Base-by-base conservation (phyloP, 495 filamentous ascomycete species). In the Penicillium robsamsonii region DNA sequence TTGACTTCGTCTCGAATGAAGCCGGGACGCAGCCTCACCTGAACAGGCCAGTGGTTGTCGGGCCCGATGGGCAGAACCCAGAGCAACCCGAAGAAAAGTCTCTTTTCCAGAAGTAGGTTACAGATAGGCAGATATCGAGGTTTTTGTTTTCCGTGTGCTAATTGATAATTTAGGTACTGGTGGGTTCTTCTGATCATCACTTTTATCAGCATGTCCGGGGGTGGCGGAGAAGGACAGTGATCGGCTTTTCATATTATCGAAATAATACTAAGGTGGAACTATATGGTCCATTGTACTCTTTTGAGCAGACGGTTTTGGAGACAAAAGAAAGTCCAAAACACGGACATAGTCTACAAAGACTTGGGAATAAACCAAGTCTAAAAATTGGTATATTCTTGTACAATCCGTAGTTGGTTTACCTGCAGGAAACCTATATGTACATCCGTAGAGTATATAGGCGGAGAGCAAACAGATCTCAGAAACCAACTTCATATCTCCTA, bases 101-200 rank as follows among this genome's bases (percentile, higher is more conserved):
- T 4, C 64, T 79, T 37, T 63, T 79, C n/a, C 76, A 79, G 46
- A 79, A 74, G 76, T 77, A 65, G 63, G 75, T 74, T 44, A 6
- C 11, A 1, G 13, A n/a, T 13, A 25, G 20, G 7, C 1, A 2
- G 10, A 1, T 15, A 5, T 37, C 2, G 9, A 20, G 44, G 10
- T 41, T 1, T 29, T 33, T 31, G 25, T 27, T 49, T 24, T 15
- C 22, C 17, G 8, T 38, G 20, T 54, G 10, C 27, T 48, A 24
- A 41, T 56, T 31, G 11, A 40, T 20, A 40, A 77, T 37, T 2
- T 46, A 54, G 75, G 50, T 79, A 79, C 52, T 79, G 76, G 76
- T 79, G 76, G 76, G 67, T 77, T 40, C 70, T 77, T 46, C 60
- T 74, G 54, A 70, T 79, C 20, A 33, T 79, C 13, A 66, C 63